Percentiles rank a stretch among this genome's conserved stretches.
phyloP scores from a whole-genome alignment of 768 basidiomycete species.

The Leccinum longicurvipes region DNA sequence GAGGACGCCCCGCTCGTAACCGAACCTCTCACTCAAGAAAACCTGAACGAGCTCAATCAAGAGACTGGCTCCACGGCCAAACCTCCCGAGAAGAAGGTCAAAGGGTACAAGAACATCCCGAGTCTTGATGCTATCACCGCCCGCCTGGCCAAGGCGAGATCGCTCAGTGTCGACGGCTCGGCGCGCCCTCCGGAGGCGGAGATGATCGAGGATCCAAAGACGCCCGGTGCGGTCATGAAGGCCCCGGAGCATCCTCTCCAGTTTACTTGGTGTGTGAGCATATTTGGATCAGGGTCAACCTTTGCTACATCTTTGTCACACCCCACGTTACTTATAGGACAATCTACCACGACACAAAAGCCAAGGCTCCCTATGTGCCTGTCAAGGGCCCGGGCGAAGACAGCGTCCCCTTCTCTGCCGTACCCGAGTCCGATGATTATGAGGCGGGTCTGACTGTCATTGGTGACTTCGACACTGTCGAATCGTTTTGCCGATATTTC shows the following conservation, averaged over 20 bases:
- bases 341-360: constrained; percentile 85
- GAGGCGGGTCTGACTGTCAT: constrained; percentile 84
- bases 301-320: background rate
- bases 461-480: constrained; percentile 88
- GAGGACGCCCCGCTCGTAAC: constrained; percentile 33
- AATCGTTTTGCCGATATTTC: constrained; percentile 87
- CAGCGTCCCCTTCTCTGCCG: constrained; percentile 30
- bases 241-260: constrained; percentile 81
- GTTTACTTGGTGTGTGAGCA: constrained; percentile 61
- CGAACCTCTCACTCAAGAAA: constrained; percentile 61
- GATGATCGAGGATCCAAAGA: constrained; percentile 80
- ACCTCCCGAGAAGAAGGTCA: constrained; percentile 36
- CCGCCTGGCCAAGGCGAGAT: constrained; percentile 66
- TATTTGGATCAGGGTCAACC: background rate
- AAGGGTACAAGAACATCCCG: constrained; percentile 86
- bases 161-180: constrained; percentile 56
- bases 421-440: constrained; percentile 71
- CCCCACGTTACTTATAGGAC: constrained; percentile 54
- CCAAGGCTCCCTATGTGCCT: constrained; percentile 47
- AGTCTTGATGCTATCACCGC: constrained; percentile 83
- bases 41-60: constrained; percentile 59
- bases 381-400: constrained; percentile 24
- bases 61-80: constrained; percentile 39
- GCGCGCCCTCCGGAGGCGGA: constrained; percentile 72
- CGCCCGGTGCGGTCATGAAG: constrained; percentile 66